phyloP scores from a whole-genome alignment of 495 filamentous ascomycete species.

The Aspergillus ellipticus region DNA sequence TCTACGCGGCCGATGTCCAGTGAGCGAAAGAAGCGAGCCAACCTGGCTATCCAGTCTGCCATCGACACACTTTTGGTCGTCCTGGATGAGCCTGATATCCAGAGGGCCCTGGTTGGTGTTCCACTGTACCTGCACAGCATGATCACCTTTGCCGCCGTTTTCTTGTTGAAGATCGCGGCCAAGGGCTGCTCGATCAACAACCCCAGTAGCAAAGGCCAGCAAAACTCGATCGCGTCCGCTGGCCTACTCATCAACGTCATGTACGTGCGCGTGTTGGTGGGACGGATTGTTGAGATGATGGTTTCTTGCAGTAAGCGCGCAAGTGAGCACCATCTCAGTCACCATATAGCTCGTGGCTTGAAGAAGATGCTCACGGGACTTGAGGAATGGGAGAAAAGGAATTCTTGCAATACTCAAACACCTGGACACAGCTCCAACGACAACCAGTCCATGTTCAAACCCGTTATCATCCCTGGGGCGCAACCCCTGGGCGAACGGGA shows the following conservation, averaged over 20 bases:
- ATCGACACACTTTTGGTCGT: slow-evolving; percentile 47
- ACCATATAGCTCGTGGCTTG: slow-evolving; percentile 50
- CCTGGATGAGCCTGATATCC: slow-evolving; percentile 49
- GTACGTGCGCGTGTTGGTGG: slow-evolving; percentile 44
- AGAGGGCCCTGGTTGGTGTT: slow-evolving; percentile 47
- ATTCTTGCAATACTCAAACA: slow-evolving; percentile 19
- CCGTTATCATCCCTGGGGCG: slow-evolving; percentile 36
- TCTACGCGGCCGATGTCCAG: slow-evolving; percentile 47
- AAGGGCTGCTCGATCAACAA: slow-evolving; percentile 39
- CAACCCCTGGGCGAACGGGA: slow-evolving; percentile 40
- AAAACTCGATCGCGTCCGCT: slow-evolving; percentile 45
- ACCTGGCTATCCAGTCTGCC: slow-evolving; percentile 52
- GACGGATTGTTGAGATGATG: slow-evolving; percentile 45
- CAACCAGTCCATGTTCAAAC: slow-evolving; percentile 36
- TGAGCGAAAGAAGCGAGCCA: slow-evolving; percentile 50
- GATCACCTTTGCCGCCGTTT: slow-evolving; percentile 55
- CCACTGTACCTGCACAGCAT: slow-evolving; percentile 54
- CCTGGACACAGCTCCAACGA: slow-evolving; percentile 21
- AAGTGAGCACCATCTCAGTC: slow-evolving; percentile 51
- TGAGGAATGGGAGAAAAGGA: slow-evolving; percentile 46
- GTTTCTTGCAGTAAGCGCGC: slow-evolving; percentile 45
- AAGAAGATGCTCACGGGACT: slow-evolving; percentile 50
- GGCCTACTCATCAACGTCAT: slow-evolving; percentile 36
- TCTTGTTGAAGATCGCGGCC: slow-evolving; percentile 50
- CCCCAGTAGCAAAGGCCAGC: slow-evolving; percentile 23